These are phyloP conservation scores for Penicillium samsonianum DNA, from an alignment of 495 filamentous ascomycete species.

Conservation along the genomic window DNA sequence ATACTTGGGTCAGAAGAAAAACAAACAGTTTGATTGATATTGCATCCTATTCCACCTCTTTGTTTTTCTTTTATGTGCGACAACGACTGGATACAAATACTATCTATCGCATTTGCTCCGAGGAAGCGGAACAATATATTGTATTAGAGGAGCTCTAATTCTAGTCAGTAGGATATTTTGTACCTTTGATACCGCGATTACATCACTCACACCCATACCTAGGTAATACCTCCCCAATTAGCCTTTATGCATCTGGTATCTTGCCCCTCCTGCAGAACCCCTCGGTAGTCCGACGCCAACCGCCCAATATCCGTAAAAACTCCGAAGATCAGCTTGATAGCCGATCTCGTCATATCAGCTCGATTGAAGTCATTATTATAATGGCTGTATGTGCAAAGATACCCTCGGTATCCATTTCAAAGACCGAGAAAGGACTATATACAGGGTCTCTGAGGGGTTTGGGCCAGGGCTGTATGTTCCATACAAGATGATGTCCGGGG, in stretches of 20 bases:
- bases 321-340: conserved; percentile 26
- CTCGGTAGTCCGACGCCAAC: conserved; percentile 21
- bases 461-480: conserved; percentile 12
- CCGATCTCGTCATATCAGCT: neutral
- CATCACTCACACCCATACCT: neutral
- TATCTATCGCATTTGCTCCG: neutral
- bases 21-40: neutral
- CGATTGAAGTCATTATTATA: neutral
- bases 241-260: conserved; percentile 4
- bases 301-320: conserved; percentile 24
- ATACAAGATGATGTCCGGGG: conserved; percentile 20
- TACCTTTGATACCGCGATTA: neutral
- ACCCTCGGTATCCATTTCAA: conserved; percentile 22
- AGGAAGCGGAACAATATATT: neutral
- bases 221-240: neutral
- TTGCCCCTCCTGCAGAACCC: conserved; percentile 4
- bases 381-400: neutral
- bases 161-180: neutral
- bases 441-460: neutral
- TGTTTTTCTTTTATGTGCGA: neutral
- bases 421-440: conserved; percentile 10
- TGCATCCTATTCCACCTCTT: neutral
- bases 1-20: neutral
- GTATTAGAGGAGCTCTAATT: neutral
- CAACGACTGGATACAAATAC: neutral